A percentile compares a stretch with the other conserved stretches of the same genome.
Evolutionary conservation across 371 early-diverging fungal genomes (phyloP).

Genomic region (Blakeslea trispora): DNA sequence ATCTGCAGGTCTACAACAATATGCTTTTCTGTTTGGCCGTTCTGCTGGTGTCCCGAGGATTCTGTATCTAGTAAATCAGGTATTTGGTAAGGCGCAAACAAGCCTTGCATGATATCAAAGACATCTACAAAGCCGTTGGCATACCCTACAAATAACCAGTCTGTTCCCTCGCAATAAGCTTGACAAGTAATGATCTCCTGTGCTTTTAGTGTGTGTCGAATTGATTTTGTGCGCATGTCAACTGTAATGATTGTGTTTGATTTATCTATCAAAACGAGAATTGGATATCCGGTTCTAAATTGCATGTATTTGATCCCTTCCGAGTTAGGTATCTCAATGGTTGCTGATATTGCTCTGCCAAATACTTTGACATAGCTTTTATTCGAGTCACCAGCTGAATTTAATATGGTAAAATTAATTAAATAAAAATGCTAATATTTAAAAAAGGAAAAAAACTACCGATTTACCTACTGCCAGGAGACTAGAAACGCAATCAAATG

Average conservation of each 20-base stretch:
- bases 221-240: conserved; percentile 48
- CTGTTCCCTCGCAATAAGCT: conserved; percentile 53
- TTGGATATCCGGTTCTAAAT: conserved; percentile 54
- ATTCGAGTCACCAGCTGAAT: conserved; percentile 21
- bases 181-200: conserved; percentile 55
- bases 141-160: conserved; percentile 62
- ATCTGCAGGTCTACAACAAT: conserved; percentile 53
- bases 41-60: too few relatives aligned
- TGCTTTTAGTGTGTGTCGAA: conserved; percentile 38
- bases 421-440: too few relatives aligned
- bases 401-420: too few relatives aligned
- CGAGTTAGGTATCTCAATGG: conserved; percentile 23
- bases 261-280: conserved; percentile 50
- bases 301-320: conserved; percentile 51
- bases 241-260: conserved; percentile 53
- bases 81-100: conserved; percentile 45
- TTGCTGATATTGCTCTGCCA: conserved; percentile 42
- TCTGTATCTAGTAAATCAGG: conserved; percentile 53
- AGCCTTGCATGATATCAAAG: conserved; percentile 54
- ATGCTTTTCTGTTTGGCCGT: conserved; percentile 14
- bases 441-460: too few relatives aligned
- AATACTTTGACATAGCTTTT: conserved; percentile 46
- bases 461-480: conserved; percentile 56
- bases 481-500: conserved; percentile 59
- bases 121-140: conserved; percentile 58